A percentile compares a stretch with the other conserved stretches of the same genome.
Conservation (phyloP, 768 basidiomycete species). For the Naematelia encephala region DNA sequence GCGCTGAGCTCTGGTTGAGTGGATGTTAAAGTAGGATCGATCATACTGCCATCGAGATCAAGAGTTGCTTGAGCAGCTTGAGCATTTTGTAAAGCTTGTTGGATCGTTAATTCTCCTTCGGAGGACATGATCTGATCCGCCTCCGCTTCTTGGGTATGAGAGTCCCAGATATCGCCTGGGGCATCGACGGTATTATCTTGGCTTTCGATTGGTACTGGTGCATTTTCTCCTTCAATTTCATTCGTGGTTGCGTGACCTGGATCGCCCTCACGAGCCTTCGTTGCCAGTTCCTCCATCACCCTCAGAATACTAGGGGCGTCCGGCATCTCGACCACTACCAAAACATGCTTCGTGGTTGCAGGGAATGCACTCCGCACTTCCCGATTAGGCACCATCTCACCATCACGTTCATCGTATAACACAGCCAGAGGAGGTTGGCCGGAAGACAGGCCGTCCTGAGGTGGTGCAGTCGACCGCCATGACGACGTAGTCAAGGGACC, state of each 20-base stretch:
- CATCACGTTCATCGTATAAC: conserved; percentile 7
- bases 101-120: conserved; percentile 9
- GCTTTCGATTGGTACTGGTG: background rate
- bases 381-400: conserved; percentile 11
- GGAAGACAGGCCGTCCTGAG: background rate
- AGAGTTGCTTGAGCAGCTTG: background rate
- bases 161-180: background rate
- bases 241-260: background rate
- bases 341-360: conserved; percentile 57
- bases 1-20: too few relatives aligned
- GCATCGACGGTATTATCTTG: background rate
- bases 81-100: conserved; percentile 11
- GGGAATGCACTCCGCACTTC: conserved; percentile 30
- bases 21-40: background rate
- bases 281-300: conserved; percentile 66
- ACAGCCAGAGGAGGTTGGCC: background rate
- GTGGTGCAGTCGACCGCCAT: conserved; percentile 60
- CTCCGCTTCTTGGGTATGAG: too few relatives aligned
- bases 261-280: background rate
- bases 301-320: conserved; percentile 69
- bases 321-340: conserved; percentile 83
- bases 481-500: conserved; percentile 77
- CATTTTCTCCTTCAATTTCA: background rate
- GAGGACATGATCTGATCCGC: background rate
- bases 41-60: background rate